Conservation (phyloP, 139 green algal species). For the Auxenochlorella protothecoides region DNA sequence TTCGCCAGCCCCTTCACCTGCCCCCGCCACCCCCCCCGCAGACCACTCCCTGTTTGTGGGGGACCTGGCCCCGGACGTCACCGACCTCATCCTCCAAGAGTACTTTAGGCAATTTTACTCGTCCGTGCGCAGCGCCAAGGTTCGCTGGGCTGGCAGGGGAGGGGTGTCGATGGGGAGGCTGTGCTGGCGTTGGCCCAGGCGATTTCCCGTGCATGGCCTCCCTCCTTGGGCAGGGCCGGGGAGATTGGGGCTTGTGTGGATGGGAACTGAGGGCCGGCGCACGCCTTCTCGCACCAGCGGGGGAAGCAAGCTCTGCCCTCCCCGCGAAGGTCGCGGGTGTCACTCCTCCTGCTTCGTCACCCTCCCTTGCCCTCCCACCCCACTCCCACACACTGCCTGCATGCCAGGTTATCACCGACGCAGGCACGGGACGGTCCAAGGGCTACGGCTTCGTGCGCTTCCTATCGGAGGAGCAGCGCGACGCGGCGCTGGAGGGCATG, state of each 20-base stretch:
- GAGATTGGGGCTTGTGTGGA: too few species aligned
- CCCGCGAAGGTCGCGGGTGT: too few species aligned
- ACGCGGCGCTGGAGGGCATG: conserved; percentile 79
- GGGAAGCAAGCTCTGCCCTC: too few species aligned
- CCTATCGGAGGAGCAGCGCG: conserved; percentile 61
- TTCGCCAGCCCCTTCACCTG: background rate
- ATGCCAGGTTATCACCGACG: conserved; percentile 81
- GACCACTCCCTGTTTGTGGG: conserved; percentile 87
- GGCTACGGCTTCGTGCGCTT: conserved; percentile 97
- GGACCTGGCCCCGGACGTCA: conserved; percentile 84
- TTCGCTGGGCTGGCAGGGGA: conserved; percentile 5
- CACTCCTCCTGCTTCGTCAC: too few species aligned
- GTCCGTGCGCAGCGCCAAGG: conserved; percentile 66
- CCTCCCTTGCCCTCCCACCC: background rate
- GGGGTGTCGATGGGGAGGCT: too few species aligned
- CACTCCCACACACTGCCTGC: background rate
- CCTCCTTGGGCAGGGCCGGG: too few species aligned
- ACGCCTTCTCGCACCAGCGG: too few species aligned
- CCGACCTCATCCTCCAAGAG: conserved; percentile 75
- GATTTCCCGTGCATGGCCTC: too few species aligned
- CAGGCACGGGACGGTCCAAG: conserved; percentile 68
- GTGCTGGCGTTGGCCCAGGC: too few species aligned
- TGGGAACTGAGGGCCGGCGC: too few species aligned
- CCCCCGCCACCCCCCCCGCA: conserved; percentile 8
- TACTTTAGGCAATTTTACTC: conserved; percentile 78